phyloP scores from a whole-genome alignment of 2,329 filamentous ascomycete genomes.

The Fusarium ramigenum region DNA sequence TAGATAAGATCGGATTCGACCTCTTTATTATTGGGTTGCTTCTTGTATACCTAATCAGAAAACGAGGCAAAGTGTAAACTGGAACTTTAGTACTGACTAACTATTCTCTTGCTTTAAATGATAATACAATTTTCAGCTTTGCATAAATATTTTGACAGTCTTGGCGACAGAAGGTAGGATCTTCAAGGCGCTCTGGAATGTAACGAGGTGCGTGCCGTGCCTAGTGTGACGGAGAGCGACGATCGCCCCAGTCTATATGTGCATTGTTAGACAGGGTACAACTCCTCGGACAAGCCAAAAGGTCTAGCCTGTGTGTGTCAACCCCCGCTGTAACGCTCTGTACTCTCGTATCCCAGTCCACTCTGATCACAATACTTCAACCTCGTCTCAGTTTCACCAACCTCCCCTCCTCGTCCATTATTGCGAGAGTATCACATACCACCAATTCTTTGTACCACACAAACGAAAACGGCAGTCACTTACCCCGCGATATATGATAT shows the following conservation, averaged over 20 bases:
- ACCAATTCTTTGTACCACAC: too few relatives aligned
- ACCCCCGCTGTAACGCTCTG: fast-evolving
- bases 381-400: fast-evolving
- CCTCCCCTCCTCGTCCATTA: background rate
- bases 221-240: background rate
- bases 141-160: background rate
- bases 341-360: fast-evolving
- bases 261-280: fast-evolving
- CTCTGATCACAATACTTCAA: too few relatives aligned
- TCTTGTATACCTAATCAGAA: too few relatives aligned
- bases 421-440: background rate
- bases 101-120: background rate
- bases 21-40: too few relatives aligned
- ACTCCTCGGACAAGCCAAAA: too few relatives aligned
- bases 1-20: fast-evolving
- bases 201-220: background rate
- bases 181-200: background rate
- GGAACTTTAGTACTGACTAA: too few relatives aligned
- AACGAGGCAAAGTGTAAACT: too few relatives aligned
- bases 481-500: background rate
- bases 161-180: background rate
- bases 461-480: background rate
- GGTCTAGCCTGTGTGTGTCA: fast-evolving
- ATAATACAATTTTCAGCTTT: background rate
- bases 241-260: fast-evolving